Evolutionary conservation across 106 monocot species (phyloP).

Genomic region (Triglochin maritima): DNA sequence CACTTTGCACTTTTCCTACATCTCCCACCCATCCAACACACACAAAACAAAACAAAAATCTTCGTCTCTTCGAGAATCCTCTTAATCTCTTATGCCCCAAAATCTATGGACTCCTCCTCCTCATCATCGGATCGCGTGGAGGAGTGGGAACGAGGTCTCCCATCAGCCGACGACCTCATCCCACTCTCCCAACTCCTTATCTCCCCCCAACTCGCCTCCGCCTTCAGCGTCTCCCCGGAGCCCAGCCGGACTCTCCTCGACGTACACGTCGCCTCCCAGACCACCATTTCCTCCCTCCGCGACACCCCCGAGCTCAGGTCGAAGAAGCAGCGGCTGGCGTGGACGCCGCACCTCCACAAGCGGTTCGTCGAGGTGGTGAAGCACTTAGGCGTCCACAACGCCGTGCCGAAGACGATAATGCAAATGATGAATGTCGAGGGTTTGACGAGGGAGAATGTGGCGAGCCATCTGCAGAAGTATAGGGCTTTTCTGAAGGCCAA

Average conservation of each 20-base stretch:
- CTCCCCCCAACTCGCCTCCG: constrained; percentile 45
- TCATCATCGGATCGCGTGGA: constrained; percentile 21
- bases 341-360: constrained; percentile 2
- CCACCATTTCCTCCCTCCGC: constrained; percentile 22
- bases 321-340: background rate
- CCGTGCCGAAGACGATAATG: constrained; percentile 5
- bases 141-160: constrained; percentile 67
- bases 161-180: constrained; percentile 33
- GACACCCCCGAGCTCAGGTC: background rate
- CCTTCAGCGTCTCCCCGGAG: constrained; percentile 58
- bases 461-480: constrained; percentile 7
- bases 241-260: constrained; percentile 22
- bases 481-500: background rate
- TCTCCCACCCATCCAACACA: too few species aligned
- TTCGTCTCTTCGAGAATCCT: too few species aligned
- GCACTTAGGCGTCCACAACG: constrained; percentile 1
- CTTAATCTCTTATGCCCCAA: too few species aligned
- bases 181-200: constrained; percentile 44
- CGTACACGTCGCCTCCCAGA: constrained; percentile 38
- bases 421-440: constrained; percentile 4
- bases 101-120: background rate
- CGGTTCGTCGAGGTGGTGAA: constrained; percentile 6
- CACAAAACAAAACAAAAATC: too few species aligned
- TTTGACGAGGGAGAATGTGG: constrained; percentile 4
- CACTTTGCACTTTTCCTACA: too few species aligned